phyloP scores from a whole-genome alignment of 148 eudicot species.

The Camellia japonica region DNA sequence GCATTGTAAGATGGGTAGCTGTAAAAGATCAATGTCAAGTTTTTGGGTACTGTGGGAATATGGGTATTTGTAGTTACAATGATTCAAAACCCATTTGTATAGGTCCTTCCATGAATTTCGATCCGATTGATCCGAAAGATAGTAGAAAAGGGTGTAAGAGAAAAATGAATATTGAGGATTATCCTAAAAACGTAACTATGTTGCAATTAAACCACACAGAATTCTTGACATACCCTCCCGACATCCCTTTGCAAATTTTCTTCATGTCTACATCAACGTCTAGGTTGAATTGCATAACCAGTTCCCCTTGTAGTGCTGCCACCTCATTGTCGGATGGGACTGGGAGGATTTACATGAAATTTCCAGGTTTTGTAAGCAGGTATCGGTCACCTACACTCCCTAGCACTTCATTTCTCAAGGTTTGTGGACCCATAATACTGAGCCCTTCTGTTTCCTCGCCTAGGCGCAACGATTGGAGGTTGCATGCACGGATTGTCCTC shows the following conservation, averaged over 20 bases:
- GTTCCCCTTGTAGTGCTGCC: constrained; percentile 58
- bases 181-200: constrained; percentile 47
- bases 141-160: constrained; percentile 68
- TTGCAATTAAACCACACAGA: constrained; percentile 53
- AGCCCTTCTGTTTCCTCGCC: constrained; percentile 18
- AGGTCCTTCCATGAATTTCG: constrained; percentile 81
- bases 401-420: too few relatives aligned
- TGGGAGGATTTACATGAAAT: too few relatives aligned
- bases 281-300: constrained; percentile 50
- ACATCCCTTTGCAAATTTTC: constrained; percentile 33
- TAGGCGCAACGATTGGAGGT: constrained; percentile 17
- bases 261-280: constrained; percentile 47
- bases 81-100: constrained; percentile 65
- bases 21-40: constrained; percentile 74
- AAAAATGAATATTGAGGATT: constrained; percentile 51
- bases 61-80: constrained; percentile 88
- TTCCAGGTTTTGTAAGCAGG: too few relatives aligned
- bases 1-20: constrained; percentile 58
- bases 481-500: constrained; percentile 49
- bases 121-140: constrained; percentile 45
- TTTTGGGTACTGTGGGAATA: constrained; percentile 84
- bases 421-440: constrained; percentile 60
- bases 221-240: constrained; percentile 69
- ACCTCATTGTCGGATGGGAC: too few relatives aligned
- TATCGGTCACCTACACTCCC: too few relatives aligned